These are phyloP conservation scores for Ceratocystis cacaofunesta DNA, from an alignment of 2,329 filamentous ascomycete species.

Conservation along the genomic window DNA sequence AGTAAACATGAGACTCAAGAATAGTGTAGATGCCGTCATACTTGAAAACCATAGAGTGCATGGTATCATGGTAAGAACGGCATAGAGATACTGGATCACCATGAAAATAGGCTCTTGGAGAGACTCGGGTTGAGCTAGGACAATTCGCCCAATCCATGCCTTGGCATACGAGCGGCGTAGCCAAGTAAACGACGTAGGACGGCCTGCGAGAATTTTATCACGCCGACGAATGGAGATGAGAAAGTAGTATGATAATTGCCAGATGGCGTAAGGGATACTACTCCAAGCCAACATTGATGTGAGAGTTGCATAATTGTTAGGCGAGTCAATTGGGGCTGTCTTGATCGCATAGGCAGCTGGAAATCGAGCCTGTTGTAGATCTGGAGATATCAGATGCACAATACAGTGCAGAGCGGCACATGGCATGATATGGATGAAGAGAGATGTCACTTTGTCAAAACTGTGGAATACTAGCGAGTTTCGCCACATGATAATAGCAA, in stretches of 20 bases:
- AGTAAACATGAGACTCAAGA: conserved; percentile 68
- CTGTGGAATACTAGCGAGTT: conserved; percentile 98
- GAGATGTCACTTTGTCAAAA: conserved; percentile 90
- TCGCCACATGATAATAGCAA: conserved; percentile 97
- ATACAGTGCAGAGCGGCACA: conserved; percentile 86
- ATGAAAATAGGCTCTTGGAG: conserved; percentile 88
- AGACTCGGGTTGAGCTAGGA: conserved; percentile 57
- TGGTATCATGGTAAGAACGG: conserved; percentile 81
- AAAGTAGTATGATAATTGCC: conserved; percentile 88
- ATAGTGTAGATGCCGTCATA: conserved; percentile 59
- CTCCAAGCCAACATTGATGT: conserved; percentile 86
- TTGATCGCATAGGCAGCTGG: conserved; percentile 78
- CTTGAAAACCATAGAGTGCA: conserved; percentile 93
- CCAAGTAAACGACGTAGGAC: conserved; percentile 96
- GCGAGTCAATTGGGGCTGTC: conserved; percentile 49
- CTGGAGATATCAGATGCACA: conserved; percentile 61
- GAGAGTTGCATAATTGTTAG: conserved; percentile 63
- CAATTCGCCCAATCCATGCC: conserved; percentile 72
- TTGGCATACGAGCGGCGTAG: conserved; percentile 81
- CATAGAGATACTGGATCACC: conserved; percentile 87
- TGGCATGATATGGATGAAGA: conserved; percentile 99
- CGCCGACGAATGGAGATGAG: conserved; percentile 89
- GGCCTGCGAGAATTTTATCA: conserved; percentile 88
- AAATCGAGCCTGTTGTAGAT: conserved; percentile 54
- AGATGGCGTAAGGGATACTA: conserved; percentile 78